phyloP scores from a whole-genome alignment of 495 filamentous ascomycete genomes.

The Podospora conica region DNA sequence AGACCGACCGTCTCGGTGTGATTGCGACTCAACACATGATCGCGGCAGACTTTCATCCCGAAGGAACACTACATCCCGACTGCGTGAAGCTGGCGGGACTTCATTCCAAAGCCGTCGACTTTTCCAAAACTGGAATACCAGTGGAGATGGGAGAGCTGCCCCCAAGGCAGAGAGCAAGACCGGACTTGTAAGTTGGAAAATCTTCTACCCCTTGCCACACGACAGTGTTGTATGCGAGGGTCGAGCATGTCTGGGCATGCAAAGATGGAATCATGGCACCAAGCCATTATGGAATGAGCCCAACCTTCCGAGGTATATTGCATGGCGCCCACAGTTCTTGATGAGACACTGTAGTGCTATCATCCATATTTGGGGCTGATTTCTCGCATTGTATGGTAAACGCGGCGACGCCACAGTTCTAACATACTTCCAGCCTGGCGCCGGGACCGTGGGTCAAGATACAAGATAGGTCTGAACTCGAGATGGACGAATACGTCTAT shows the following conservation, averaged over 20 bases:
- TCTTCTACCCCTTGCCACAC: background rate
- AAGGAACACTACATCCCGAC: slow-evolving; percentile 50
- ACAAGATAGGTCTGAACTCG: slow-evolving; percentile 39
- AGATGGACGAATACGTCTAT: slow-evolving; percentile 32
- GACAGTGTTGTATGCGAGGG: too few species aligned
- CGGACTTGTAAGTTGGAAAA: slow-evolving; percentile 37
- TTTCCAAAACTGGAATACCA: slow-evolving; percentile 68
- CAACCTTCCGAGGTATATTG: too few species aligned
- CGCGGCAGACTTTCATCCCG: slow-evolving; percentile 53
- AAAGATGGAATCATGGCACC: too few species aligned
- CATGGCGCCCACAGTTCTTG: too few species aligned
- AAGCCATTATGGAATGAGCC: too few species aligned
- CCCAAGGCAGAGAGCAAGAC: slow-evolving; percentile 24
- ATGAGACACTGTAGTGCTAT: too few species aligned
- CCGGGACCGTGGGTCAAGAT: slow-evolving; percentile 56
- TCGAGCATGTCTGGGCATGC: too few species aligned
- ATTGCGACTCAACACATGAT: slow-evolving; percentile 64
- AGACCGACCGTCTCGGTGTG: slow-evolving; percentile 62
- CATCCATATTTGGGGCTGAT: too few species aligned
- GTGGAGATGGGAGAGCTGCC: slow-evolving; percentile 41
- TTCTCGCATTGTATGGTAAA: background rate
- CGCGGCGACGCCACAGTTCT: too few species aligned
- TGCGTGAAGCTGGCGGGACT: slow-evolving; percentile 62
- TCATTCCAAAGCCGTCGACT: slow-evolving; percentile 76
- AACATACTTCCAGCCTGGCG: slow-evolving; percentile 42